Evolutionary conservation across 2,329 filamentous ascomycete genomes (phyloP), one percentile per base, ranked within the genome.

Genomic region (Epichloe festucae): DNA sequence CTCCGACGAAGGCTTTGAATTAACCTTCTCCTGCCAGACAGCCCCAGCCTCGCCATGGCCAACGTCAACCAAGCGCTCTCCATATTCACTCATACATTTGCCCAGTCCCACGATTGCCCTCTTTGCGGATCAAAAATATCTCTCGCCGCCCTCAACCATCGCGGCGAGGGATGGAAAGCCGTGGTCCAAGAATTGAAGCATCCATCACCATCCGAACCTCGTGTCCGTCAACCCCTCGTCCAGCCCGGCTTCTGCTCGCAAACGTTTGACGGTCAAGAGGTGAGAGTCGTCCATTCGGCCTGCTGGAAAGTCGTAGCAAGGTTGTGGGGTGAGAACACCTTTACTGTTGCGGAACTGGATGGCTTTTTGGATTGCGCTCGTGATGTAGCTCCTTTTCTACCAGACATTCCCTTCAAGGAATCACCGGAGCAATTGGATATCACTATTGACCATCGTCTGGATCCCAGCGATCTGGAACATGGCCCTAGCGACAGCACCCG

Each of bases 341-440:
- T 54, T 34, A 54, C 50, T 8, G 21, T 23, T 6, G 53, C 53
- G n/a, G 53, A 54, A 43, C 50, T 54, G 21, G 48, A 54, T 8
- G 44, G 50, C 40, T 54, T 54, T 44, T 10, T 54, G n/a, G 53
- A 52, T 44, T 50, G 50, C 39, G 50, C 50, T 14, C 53, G 50
- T 23, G 35, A 50, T 36, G 47, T 47, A 11, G 27, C 39, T 5
- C 53, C 50, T 14, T 54, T 54, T 27, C 23, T 54, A 34, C 53
- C 53, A 7, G 44, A 38, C 14, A 54, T 54, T 3, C 35, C 39
- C 27, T 54, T 54, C 48, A 42, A 49, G 19, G 53, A 54, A 27
- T 36, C 53, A 3, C 53, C 53, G 5, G 53, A 50, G 19, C 47
- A 52, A 21, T 34, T 54, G 27, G 53, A 54, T 36, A 31, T 47